phyloP scores from a whole-genome alignment of 2,329 filamentous ascomycete species.

The Bipolaris victoriae region DNA sequence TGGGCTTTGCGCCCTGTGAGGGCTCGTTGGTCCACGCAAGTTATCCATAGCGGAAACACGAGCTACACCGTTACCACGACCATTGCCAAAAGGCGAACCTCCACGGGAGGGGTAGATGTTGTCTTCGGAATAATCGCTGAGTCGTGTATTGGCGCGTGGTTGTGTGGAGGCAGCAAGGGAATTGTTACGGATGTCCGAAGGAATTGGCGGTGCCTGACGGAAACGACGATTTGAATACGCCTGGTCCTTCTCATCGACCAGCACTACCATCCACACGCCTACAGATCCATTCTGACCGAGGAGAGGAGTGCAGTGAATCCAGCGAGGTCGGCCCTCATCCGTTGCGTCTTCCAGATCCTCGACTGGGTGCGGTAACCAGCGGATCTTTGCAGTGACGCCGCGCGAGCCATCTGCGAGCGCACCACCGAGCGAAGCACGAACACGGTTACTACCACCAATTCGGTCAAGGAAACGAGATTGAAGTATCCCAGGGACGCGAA shows the following conservation, averaged over 20 bases:
- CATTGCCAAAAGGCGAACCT: not conserved
- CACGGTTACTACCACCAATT: conserved; percentile 58
- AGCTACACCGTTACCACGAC: conserved; percentile 3
- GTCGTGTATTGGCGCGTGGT: conserved; percentile 5
- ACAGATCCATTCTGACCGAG: conserved; percentile 70
- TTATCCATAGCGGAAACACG: conserved; percentile 16
- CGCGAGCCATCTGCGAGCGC: conserved; percentile 69
- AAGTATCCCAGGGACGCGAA: conserved; percentile 57
- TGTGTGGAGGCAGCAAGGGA: not conserved
- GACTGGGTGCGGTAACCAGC: conserved; percentile 62
- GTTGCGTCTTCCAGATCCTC: conserved; percentile 52
- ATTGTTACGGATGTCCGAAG: conserved; percentile 31
- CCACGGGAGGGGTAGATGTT: conserved; percentile 4
- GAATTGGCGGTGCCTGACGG: conserved; percentile 40
- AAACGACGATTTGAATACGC: conserved; percentile 31
- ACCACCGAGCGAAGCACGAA: conserved; percentile 60
- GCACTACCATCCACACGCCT: conserved; percentile 79
- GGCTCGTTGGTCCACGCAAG: conserved; percentile 16
- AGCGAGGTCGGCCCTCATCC: conserved; percentile 67
- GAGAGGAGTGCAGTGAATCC: conserved; percentile 79
- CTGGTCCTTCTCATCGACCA: conserved; percentile 64
- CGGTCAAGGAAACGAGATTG: conserved; percentile 57
- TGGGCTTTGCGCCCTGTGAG: conserved; percentile 3
- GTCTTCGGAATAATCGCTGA: conserved; percentile 19
- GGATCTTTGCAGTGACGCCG: conserved; percentile 75